Percentiles rank a stretch among this genome's conserved stretches.
Evolutionary conservation across 176 grass and related monocot genomes (phyloP).

Genomic region (Oryza punctata): DNA sequence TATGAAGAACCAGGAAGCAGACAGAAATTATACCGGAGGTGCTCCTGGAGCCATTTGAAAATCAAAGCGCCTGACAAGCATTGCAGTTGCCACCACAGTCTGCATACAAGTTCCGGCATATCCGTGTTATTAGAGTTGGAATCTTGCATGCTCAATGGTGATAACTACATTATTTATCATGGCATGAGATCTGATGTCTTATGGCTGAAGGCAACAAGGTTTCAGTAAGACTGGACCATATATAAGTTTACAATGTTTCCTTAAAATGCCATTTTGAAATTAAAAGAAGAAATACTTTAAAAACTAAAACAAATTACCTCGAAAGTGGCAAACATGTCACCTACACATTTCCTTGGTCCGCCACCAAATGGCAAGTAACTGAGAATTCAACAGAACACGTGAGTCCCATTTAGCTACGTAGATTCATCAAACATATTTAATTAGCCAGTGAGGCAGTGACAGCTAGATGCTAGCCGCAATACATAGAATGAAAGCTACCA

Average conservation of each 20-base stretch:
- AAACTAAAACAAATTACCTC: conserved; percentile 61
- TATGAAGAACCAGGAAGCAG: conserved; percentile 30
- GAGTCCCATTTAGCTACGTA: conserved; percentile 22
- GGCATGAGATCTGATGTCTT: neutral
- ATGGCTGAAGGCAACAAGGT: neutral
- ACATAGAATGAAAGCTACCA: conserved; percentile 16
- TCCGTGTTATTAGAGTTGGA: conserved; percentile 16
- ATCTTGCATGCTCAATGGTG: conserved; percentile 5
- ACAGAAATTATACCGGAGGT: conserved; percentile 63
- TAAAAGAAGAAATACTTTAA: neutral
- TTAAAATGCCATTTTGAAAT: neutral
- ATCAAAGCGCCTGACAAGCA: conserved; percentile 90
- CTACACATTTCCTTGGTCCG: conserved; percentile 94
- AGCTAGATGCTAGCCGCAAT: neutral
- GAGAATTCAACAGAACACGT: conserved; percentile 51
- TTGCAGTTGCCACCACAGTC: conserved; percentile 86
- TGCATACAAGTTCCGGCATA: conserved; percentile 46
- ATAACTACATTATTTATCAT: conserved; percentile 15
- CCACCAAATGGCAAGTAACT: conserved; percentile 99
- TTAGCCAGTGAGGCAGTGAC: neutral
- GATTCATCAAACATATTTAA: neutral
- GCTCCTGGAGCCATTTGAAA: conserved; percentile 88
- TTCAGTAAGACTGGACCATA: neutral
- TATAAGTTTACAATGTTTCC: neutral
- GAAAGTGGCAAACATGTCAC: conserved; percentile 99